phyloP scores from a whole-genome alignment of 257 asterid genomes.

The Fraxinus americana region DNA sequence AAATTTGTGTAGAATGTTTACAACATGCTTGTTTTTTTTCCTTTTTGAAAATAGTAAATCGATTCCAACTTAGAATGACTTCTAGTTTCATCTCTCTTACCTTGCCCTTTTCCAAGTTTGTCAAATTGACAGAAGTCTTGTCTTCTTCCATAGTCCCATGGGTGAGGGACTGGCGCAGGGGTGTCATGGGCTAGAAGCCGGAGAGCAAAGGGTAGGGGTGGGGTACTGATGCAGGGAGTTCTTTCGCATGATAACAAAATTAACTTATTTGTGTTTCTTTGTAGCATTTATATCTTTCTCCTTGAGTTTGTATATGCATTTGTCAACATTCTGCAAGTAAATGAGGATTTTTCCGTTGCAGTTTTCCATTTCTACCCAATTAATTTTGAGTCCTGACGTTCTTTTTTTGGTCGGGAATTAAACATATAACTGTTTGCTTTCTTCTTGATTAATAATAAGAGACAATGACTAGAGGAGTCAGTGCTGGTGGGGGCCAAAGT shows the following conservation, averaged over 20 bases:
- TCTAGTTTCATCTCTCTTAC: neutral
- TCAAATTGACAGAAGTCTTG: neutral
- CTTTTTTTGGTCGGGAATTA: neutral
- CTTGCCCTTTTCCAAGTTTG: neutral
- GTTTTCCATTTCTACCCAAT: neutral
- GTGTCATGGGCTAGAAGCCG: neutral
- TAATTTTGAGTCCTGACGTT: neutral
- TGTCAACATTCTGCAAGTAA: neutral
- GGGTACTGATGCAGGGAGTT: neutral
- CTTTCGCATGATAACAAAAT: neutral
- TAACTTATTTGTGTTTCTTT: neutral
- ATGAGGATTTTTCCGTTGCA: neutral
- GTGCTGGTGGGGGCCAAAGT: slow-evolving; percentile 90
- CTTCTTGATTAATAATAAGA: neutral
- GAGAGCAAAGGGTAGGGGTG: neutral
- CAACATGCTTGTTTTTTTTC: too few species aligned
- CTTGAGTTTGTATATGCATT: neutral
- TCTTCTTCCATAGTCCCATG: neutral
- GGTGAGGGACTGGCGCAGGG: neutral
- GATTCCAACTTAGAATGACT: neutral
- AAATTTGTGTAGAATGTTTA: neutral
- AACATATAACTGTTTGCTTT: neutral
- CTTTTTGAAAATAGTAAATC: neutral
- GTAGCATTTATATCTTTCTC: neutral
- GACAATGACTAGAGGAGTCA: slow-evolving; percentile 69